Evolutionary conservation across 805 yeast genomes (phyloP).

Genomic region (Candida tallmaniae): DNA sequence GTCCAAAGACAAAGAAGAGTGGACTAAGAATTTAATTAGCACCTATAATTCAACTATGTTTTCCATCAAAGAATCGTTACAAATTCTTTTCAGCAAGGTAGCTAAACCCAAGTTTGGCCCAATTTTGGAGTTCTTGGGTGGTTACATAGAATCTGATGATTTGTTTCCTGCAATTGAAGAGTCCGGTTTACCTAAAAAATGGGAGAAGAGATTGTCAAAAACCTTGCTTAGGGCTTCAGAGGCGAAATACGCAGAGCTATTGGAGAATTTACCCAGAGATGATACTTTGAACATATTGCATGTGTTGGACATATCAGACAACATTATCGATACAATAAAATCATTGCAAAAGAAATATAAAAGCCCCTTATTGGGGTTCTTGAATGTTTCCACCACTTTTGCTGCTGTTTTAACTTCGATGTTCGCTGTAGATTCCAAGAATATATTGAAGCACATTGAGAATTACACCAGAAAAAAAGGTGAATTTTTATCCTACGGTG

Average conservation of each 20-base stretch:
- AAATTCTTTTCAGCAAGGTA: slow-evolving; percentile 36
- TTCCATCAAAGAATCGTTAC: slow-evolving; percentile 39
- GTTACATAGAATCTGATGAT: slow-evolving; percentile 45
- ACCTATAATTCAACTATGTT: slow-evolving; percentile 45
- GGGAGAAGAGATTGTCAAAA: slow-evolving; percentile 39
- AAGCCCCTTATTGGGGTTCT: slow-evolving; percentile 54
- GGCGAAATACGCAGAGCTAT: slow-evolving; percentile 32
- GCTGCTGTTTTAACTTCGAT: slow-evolving; percentile 48
- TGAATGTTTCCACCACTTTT: slow-evolving; percentile 47
- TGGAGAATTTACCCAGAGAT: slow-evolving; percentile 54
- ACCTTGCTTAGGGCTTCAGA: slow-evolving; percentile 34
- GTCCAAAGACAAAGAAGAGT: slow-evolving; percentile 44
- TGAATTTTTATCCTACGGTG: slow-evolving; percentile 43
- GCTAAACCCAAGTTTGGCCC: slow-evolving; percentile 59
- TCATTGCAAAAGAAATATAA: slow-evolving; percentile 56
- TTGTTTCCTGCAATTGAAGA: slow-evolving; percentile 32
- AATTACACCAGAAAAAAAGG: slow-evolving; percentile 31
- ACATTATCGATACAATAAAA: slow-evolving; percentile 46
- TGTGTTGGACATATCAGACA: slow-evolving; percentile 52
- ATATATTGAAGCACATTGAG: slow-evolving; percentile 47
- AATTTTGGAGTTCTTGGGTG: slow-evolving; percentile 44
- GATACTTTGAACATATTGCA: slow-evolving; percentile 50
- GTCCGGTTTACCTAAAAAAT: slow-evolving; percentile 38
- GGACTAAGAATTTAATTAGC: slow-evolving; percentile 42
- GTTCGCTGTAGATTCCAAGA: slow-evolving; percentile 50